These are phyloP conservation scores for Amyloporia xantha DNA, from an alignment of 768 basidiomycete genomes.

Conservation along the genomic window DNA sequence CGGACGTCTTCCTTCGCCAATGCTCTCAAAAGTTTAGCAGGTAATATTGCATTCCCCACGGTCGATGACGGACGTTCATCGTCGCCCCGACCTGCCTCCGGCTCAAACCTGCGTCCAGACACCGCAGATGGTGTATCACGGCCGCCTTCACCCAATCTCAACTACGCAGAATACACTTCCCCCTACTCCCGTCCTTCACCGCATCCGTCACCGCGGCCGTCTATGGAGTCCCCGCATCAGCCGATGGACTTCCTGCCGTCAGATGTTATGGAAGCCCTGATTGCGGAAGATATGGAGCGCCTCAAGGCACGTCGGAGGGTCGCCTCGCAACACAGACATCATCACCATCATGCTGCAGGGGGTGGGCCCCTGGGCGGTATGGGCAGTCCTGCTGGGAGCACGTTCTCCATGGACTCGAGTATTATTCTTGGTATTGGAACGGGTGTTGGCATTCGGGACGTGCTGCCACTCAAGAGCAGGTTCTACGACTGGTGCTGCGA, in stretches of 20 bases:
- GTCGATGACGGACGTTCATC: constrained; percentile 45
- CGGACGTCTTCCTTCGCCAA: constrained; percentile 80
- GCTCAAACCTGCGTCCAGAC: constrained; percentile 22
- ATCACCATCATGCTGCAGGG: constrained; percentile 31
- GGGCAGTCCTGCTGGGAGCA: constrained; percentile 68
- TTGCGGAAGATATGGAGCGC: constrained; percentile 94
- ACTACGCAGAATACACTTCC: constrained; percentile 68
- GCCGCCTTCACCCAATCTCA: constrained; percentile 75
- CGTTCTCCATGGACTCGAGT: constrained; percentile 73
- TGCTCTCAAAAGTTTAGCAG: constrained; percentile 62
- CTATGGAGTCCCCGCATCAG: constrained; percentile 24
- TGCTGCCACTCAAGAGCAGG: constrained; percentile 82
- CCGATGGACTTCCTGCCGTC: constrained; percentile 56
- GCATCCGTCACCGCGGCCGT: constrained; percentile 20
- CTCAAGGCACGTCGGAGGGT: constrained; percentile 60
- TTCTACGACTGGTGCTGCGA: constrained; percentile 97
- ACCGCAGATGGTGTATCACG: constrained; percentile 41
- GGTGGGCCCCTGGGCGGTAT: constrained; percentile 34
- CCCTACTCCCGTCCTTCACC: constrained; percentile 60
- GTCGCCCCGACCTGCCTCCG: constrained; percentile 25
- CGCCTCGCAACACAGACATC: constrained; percentile 31
- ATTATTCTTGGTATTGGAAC: constrained; percentile 75
- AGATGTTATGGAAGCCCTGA: constrained; percentile 81
- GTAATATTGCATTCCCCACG: constrained; percentile 64
- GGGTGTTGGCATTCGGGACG: constrained; percentile 74